Base-by-base conservation (phyloP, 2,329 filamentous ascomycete genomes). In the Geosmithia putterillii region DNA sequence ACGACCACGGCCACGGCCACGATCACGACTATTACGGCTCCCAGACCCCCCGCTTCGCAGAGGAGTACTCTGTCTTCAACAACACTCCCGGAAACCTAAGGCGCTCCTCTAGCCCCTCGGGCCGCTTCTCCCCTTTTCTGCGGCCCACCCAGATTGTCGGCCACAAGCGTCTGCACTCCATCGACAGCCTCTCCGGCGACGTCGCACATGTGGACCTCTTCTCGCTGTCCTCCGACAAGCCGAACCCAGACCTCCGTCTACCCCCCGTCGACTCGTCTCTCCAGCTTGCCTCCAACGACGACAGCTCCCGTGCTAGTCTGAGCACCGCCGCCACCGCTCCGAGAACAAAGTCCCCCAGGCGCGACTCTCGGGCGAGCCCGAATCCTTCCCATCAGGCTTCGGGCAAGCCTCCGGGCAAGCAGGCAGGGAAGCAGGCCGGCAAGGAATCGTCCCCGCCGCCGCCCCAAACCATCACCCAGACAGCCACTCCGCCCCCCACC, bases 41-140 rank as follows among this genome's bases (percentile, higher is more conserved):
- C 42, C 63, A 65, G 50, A 80, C 76, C 38, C 76, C 76, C 56
- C 69, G 68, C 45, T 81, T 79, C 62, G 74, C 76, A 49, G 74
- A 80, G 55, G 76, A 80, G 50, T 80, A 77, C 53, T 78, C 76
- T 48, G 74, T 80, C 53, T 80, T 81, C 64, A 76, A 78, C 60
- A 64, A 70, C n/a, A 79, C 76, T 8, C 76, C 76, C 15, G 76
- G 73, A 40, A 75, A 77, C 54, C 63, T 79, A 44, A 65, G 64
- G 52, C 69, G 64, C 43, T 57, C 62, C 38, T 62, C 66, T 45
- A 64, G 57, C 45, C 56, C 60, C 14, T 75, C 73, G 54, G 52
- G 60, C 49, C 70, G 72, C 50, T 68, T 69, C 52, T 52, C 54
- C 54, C 50, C 60, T 52, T 44, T 64, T 56, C 48, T 56, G 35